Evolutionary conservation across 2,329 filamentous ascomycete species (phyloP), one percentile per base, ranked within the genome.

Genomic region (Aspergillus ibericus): DNA sequence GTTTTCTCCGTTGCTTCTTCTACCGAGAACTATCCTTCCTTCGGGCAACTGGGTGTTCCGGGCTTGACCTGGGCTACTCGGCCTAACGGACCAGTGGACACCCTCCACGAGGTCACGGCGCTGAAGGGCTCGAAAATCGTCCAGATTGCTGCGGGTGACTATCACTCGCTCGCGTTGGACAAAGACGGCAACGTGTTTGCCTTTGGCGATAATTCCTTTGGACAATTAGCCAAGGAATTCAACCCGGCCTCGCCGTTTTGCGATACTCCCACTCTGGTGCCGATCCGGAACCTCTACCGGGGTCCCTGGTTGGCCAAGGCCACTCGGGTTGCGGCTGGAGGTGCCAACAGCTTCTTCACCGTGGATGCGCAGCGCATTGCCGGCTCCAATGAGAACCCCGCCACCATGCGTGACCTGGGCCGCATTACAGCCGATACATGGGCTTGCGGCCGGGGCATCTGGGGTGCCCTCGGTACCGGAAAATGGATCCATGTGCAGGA

Each of bases 191-290:
- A 87, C 15, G 83, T 95, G 15, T 96, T 95, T 74, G 82, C 87
- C 6, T 98, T 96, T 77, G 95, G 95, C 36, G 93, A 98, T 74
- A 98, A 98, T 77, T 87, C 88, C 0, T 85, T 86, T 44, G 95
- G 95, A n/a, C 95, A 98, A 75, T 82, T 98, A 3, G 93, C 93
- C n/a, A 87, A 93, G 67, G 86, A 91, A 52, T 85, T 84, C 54
- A 86, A 86, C 50, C 72, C 83, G 0, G 84, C 88, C 27, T 79
- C 85, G 15, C 81, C 85, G 7, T 84, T 79, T 58, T 80, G 90
- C 22, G 90, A 93, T 63, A 82, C 83, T 0, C 92, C 95, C 0
- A 85, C 87, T 3, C 82, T 88, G 5, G 73, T 98, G 2, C 84
- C 90, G 1, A 83, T 91, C 38, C 83, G 85, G 60, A 85, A 84